Base-by-base conservation (phyloP, 2,329 filamentous ascomycete genomes). In the Fusarium irregulare region DNA sequence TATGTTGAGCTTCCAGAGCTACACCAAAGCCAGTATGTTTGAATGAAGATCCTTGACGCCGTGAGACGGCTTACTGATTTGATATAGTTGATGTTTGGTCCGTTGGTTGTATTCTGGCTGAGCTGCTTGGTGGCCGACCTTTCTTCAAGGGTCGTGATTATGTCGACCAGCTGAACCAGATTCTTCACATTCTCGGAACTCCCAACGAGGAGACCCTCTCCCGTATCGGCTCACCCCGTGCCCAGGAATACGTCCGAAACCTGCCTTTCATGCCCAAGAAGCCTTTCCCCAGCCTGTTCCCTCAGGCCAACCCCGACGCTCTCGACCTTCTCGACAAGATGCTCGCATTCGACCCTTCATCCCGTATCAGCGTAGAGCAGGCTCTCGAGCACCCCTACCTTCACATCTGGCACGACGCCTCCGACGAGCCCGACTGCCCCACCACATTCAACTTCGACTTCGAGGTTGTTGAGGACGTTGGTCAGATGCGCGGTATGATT, bases 111-210 rank as follows among this genome's bases (percentile, higher is more conserved):
- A 99, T 99, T 76, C 88, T 99, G 56, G 96, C 96, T 56, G 96
- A 99, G 82, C 89, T 99, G 14, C 89, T 99, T 37, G 96, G 96
- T 68, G 95, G 96, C 64, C 92, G 97, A 64, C 96, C 96, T 45
- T 99, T 99, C 87, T 98, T 99, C 88, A 99, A 99, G 84, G 96
- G 96, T 62, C 93, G 96, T 68, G 96, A 99, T 84, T 99, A 99
- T 78, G 96, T 99, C 81, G 96, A 99, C 83, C 96, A 99, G 85
- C 89, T 99, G 72, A 99, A 99, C 86, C 96, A 99, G 83, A 99
- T 99, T 78, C 88, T 99, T 59, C 94, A 98, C 85, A 98, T 97
- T 80, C 91, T 99, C 56, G 96, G 96, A 70, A 99, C 95, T 3
- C 96, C 96, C 42, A 97, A 95, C 78, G 95, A 98, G 81, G 93